A percentile compares a stretch with the other conserved stretches of the same genome.
phyloP scores from a whole-genome alignment of 2,329 filamentous ascomycete species.

The Fulvia fulva region DNA sequence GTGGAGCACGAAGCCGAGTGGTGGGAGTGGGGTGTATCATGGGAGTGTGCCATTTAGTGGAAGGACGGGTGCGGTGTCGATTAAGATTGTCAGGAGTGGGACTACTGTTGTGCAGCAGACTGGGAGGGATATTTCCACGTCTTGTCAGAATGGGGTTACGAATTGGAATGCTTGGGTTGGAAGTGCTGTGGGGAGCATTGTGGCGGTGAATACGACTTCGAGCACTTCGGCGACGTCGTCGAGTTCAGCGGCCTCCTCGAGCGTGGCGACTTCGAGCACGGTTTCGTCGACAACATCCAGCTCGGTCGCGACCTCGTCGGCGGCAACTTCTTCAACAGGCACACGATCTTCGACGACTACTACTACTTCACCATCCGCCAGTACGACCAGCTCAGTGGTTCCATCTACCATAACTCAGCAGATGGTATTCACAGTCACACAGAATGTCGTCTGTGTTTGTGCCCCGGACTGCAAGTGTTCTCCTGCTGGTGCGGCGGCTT shows the following conservation, averaged over 20 bases:
- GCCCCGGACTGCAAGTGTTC: constrained; percentile 5
- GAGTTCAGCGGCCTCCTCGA: not conserved
- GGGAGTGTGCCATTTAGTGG: constrained; percentile 35
- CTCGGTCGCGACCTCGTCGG: not conserved
- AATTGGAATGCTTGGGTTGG: constrained; percentile 26
- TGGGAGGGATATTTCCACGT: constrained; percentile 37
- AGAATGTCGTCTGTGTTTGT: constrained; percentile 10
- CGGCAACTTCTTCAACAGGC: constrained; percentile 1
- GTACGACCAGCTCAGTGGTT: not conserved
- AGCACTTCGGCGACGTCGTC: not conserved
- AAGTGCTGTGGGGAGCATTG: constrained; percentile 2
- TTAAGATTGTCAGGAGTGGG: constrained; percentile 18
- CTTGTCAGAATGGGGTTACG: constrained; percentile 16
- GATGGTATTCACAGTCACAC: constrained; percentile 10
- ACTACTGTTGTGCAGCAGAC: constrained; percentile 24
- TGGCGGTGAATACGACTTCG: not conserved
- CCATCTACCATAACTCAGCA: constrained; percentile 5
- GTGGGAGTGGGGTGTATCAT: constrained; percentile 17
- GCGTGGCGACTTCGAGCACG: not conserved
- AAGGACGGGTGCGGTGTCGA: constrained; percentile 37
- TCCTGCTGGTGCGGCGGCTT: not conserved
- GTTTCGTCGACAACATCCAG: not conserved
- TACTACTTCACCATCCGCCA: not conserved
- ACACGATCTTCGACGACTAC: constrained; percentile 1
- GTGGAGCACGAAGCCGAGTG: constrained; percentile 6